phyloP scores from a whole-genome alignment of 306 rosid genomes.

The Aeschynomene evenia region DNA sequence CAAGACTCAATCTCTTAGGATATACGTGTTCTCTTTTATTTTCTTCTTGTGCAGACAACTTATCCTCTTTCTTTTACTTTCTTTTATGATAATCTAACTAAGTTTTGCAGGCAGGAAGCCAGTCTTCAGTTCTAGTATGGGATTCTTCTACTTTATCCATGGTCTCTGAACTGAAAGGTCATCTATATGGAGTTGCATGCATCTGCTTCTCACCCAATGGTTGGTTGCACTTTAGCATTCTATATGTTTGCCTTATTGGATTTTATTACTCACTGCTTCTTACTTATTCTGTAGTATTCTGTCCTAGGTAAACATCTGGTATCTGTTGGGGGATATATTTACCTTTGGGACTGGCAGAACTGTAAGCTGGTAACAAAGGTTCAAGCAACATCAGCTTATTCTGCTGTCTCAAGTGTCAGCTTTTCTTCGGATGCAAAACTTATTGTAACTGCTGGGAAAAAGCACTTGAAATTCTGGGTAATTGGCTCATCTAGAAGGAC shows the following conservation, averaged over 20 bases:
- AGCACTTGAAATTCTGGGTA: constrained; percentile 75
- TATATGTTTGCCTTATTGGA: constrained; percentile 19
- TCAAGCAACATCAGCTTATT: constrained; percentile 66
- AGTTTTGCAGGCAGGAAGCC: constrained; percentile 66
- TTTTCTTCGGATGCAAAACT: constrained; percentile 66
- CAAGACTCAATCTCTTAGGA: not conserved
- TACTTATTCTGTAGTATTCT: constrained; percentile 33
- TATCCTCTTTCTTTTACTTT: not conserved
- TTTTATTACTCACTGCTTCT: constrained; percentile 20
- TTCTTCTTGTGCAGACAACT: not conserved
- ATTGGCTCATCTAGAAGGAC: constrained; percentile 54
- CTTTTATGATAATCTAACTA: constrained; percentile 21
- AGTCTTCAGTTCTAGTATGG: constrained; percentile 70
- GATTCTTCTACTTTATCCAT: constrained; percentile 42
- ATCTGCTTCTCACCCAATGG: constrained; percentile 78
- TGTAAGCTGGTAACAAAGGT: constrained; percentile 56
- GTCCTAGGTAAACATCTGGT: constrained; percentile 61
- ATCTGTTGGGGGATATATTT: constrained; percentile 67
- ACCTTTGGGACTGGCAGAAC: constrained; percentile 72
- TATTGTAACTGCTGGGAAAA: constrained; percentile 68
- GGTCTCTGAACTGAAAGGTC: constrained; percentile 65
- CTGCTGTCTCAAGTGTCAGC: constrained; percentile 55
- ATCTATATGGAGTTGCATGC: constrained; percentile 61
- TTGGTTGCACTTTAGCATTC: constrained; percentile 35
- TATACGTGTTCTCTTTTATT: no score